Conservation (phyloP, 1,284 basidiomycete species). For the Ustilago tritici region DNA sequence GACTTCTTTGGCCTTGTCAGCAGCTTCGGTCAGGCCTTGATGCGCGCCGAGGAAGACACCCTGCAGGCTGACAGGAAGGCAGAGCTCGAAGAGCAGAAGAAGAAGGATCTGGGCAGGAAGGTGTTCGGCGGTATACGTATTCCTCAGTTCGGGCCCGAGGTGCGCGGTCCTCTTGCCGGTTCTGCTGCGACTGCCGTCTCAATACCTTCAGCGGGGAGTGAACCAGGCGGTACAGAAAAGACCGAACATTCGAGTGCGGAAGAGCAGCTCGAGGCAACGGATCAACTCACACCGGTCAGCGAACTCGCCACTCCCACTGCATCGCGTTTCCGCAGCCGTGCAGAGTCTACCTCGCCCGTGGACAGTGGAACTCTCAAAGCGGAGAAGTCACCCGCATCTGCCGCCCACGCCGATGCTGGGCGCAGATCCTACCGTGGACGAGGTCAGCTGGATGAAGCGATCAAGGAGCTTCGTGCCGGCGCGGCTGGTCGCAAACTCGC, state of each 20-base stretch:
- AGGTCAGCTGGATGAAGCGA: slow-evolving; percentile 60
- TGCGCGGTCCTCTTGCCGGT: slow-evolving; percentile 46
- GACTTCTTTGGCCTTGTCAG: slow-evolving; percentile 60
- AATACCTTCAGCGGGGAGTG: background rate
- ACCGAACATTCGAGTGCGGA: background rate
- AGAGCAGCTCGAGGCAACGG: slow-evolving; percentile 18
- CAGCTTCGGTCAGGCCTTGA: slow-evolving; percentile 61
- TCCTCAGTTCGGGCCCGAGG: slow-evolving; percentile 50
- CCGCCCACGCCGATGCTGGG: slow-evolving; percentile 8
- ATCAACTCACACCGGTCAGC: slow-evolving; percentile 23
- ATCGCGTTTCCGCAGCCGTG: slow-evolving; percentile 37
- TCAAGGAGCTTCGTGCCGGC: slow-evolving; percentile 56
- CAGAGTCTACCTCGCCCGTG: slow-evolving; percentile 7
- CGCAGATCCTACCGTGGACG: slow-evolving; percentile 46
- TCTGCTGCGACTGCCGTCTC: background rate
- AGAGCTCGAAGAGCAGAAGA: slow-evolving; percentile 52
- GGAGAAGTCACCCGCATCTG: slow-evolving; percentile 1
- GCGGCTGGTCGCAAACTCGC: slow-evolving; percentile 34
- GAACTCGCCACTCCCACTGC: slow-evolving; percentile 47
- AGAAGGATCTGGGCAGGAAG: slow-evolving; percentile 20
- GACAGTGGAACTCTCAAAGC: slow-evolving; percentile 10
- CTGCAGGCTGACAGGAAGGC: slow-evolving; percentile 56
- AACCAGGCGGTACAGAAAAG: background rate
- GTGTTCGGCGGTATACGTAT: slow-evolving; percentile 28
- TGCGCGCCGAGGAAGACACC: slow-evolving; percentile 65